Base-by-base conservation (phyloP, 768 basidiomycete species). In the Sistotremastrum suecicum region DNA sequence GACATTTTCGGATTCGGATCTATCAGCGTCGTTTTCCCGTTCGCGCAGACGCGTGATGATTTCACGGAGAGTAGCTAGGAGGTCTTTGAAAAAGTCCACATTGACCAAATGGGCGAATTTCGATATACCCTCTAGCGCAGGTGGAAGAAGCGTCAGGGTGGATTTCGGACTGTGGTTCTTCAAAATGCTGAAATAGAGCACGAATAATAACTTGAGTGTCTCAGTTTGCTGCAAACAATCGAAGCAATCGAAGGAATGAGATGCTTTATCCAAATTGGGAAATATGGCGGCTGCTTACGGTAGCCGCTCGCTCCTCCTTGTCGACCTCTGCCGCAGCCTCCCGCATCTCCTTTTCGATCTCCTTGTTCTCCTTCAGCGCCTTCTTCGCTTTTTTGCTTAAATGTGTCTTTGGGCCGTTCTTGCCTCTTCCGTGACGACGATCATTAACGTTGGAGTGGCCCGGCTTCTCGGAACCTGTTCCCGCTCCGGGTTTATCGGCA, bases 181-280 rank as follows among this genome's bases (percentile, higher is more conserved):
- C 53, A 99, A 70, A 54, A 98, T 84, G 50, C 84, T 81, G 65
- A 99, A 98, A 67, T 99, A 99, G 41, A 99, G 70, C 11, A 90
- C 89, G 61, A 99, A 99, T 41, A 98, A 72, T 51, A 97, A 79
- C 61, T 99, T 98, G 53, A 99, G 72, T 43, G 94, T 97, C 68
- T 99, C 95, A 12, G 92, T 98, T 71, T 95, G 92, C 91, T n/a
- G n/a, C n/a, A n/a, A n/a, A n/a, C n/a, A n/a, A n/a, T 48, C 49
- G 52, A 55, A 48, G 28, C 30, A 11, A 42, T 56, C 59, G 46
- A 51, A 50, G 47, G 29, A 45, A 10, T 8, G 30, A 9, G 9
- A 36, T 51, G 12, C 31, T 33, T 40, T 42, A 47, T 34, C 37
- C 7, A 36, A 5, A 31, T 10, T 7, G 3, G 36, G 11, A 28